Evolutionary conservation across 495 filamentous ascomycete species (phyloP), one percentile per base, ranked within the genome.

Genomic region (Aspergillus wentii): DNA sequence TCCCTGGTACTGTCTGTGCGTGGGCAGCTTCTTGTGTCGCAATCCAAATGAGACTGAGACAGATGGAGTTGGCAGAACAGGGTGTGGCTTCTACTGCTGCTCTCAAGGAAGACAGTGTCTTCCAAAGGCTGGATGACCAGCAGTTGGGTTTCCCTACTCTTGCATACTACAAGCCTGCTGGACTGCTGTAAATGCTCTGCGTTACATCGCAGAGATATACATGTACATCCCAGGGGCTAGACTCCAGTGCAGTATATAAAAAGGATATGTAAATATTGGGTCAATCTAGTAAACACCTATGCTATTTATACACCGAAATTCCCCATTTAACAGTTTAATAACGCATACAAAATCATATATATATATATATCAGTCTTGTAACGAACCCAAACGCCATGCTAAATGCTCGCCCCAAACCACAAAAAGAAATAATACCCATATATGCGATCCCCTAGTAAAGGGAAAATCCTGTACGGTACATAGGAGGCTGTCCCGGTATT

Each of bases 1-100:
- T 75, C 8, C 49, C 69, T 1, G 71, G 71, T 2, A 64, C 58
- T 15, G 32, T 73, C 2, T 69, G 64, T 45, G 71, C 69, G 2
- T 72, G 68, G 69, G 59, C 67, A 9, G 64, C 72, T 23, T 50
- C 66, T 5, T 72, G 64, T 22, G 55, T 57, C 3, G 51, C 59
- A 2, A 40, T 72, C 10, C 52, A 62, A 28, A 55, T 51, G 16
- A 54, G 51, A 30, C 33, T 72, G 38, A 49, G 59, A 30, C 64
- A 61, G 33, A 52, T 59, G 41, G 47, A 61, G 21, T 8, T 69
- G 6, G 44, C 43, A 13, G 41, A 47, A n/a, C 41, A 42, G 13
- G 46, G 41, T 7, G 20, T 33, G 7, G 14, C 18, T 21, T 30
- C 43, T 26, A 14, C 33, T 32, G 35, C 36, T 25, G 38, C 31